These are phyloP conservation scores for Penicillium freii DNA, from an alignment of 2,329 filamentous ascomycete genomes.

Conservation along the genomic window DNA sequence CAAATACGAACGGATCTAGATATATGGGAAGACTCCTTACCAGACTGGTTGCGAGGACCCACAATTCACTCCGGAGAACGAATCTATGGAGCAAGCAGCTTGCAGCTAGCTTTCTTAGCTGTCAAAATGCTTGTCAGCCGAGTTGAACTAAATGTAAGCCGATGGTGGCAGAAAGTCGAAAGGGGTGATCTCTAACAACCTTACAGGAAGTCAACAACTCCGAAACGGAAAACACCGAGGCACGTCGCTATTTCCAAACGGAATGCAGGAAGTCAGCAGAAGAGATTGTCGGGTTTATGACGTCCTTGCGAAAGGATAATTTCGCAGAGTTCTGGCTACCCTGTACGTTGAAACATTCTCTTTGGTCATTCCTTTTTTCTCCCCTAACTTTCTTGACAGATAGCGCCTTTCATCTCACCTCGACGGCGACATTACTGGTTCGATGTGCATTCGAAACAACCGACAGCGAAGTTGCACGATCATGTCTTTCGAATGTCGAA, in stretches of 20 bases:
- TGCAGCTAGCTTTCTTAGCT: slow-evolving; percentile 46
- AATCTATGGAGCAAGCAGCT: slow-evolving; percentile 44
- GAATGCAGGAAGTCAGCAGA: slow-evolving; percentile 46
- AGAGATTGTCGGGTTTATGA: slow-evolving; percentile 51
- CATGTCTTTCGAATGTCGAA: slow-evolving; percentile 49
- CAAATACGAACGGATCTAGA: slow-evolving; percentile 48
- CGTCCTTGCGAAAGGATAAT: slow-evolving; percentile 47
- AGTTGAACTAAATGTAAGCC: slow-evolving; percentile 47
- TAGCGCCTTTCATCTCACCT: slow-evolving; percentile 54
- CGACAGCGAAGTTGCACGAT: slow-evolving; percentile 46
- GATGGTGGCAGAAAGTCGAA: background rate
- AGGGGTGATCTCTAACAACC: slow-evolving; percentile 7
- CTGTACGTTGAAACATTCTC: slow-evolving; percentile 32
- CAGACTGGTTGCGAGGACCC: slow-evolving; percentile 43
- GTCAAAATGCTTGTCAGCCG: slow-evolving; percentile 50
- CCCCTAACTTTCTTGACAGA: slow-evolving; percentile 28
- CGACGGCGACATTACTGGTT: slow-evolving; percentile 53
- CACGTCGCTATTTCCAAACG: slow-evolving; percentile 50
- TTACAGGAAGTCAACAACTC: slow-evolving; percentile 44
- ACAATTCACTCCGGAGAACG: slow-evolving; percentile 33
- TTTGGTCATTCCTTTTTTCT: background rate
- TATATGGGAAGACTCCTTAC: slow-evolving; percentile 47
- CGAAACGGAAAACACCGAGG: slow-evolving; percentile 46
- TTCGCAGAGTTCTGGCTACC: slow-evolving; percentile 55
- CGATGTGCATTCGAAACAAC: slow-evolving; percentile 53